These are phyloP conservation scores for Calendula officinalis DNA, from an alignment of 129 eudicot species.

Conservation along the genomic window DNA sequence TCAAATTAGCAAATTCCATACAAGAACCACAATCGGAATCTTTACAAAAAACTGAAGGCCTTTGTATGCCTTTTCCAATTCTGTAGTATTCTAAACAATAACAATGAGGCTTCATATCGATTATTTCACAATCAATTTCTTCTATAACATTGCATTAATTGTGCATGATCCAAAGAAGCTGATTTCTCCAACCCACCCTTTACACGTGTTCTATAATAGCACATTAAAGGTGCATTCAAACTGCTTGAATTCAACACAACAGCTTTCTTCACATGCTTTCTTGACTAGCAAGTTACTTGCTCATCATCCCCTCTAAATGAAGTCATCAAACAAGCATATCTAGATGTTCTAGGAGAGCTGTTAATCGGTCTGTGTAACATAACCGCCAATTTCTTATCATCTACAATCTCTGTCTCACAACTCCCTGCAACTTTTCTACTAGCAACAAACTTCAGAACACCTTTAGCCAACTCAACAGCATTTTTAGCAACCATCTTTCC, in stretches of 20 bases:
- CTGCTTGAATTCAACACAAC: constrained; percentile 3
- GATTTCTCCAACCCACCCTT: constrained; percentile 16
- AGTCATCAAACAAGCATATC: constrained; percentile 30
- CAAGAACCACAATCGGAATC: constrained; percentile 28
- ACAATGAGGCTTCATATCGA: constrained; percentile 24
- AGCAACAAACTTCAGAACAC: constrained; percentile 32
- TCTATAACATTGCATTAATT: constrained; percentile 13
- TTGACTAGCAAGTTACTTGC: constrained; percentile 20
- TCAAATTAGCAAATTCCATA: constrained; percentile 24
- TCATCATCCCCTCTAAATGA: constrained; percentile 28
- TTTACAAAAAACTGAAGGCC: constrained; percentile 20
- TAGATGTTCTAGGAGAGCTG: constrained; percentile 60
- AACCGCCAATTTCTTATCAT: constrained; percentile 62
- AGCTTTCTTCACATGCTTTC: constrained; percentile 18
- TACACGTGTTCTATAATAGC: constrained; percentile 18
- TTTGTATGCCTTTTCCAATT: constrained; percentile 34
- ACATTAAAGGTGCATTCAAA: constrained; percentile 17
- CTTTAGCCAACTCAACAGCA: constrained; percentile 39
- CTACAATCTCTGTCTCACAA: constrained; percentile 34
- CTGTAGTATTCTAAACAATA: constrained; percentile 44
- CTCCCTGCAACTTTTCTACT: constrained; percentile 22
- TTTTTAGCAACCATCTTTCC: constrained; percentile 45
- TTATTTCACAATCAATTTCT: constrained; percentile 28
- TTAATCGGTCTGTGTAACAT: constrained; percentile 69
- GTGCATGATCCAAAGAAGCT: neutral